Evolutionary conservation across 1,284 basidiomycete genomes (phyloP), one percentile per base, ranked within the genome.

Genomic region (Phlebopus sp.): DNA sequence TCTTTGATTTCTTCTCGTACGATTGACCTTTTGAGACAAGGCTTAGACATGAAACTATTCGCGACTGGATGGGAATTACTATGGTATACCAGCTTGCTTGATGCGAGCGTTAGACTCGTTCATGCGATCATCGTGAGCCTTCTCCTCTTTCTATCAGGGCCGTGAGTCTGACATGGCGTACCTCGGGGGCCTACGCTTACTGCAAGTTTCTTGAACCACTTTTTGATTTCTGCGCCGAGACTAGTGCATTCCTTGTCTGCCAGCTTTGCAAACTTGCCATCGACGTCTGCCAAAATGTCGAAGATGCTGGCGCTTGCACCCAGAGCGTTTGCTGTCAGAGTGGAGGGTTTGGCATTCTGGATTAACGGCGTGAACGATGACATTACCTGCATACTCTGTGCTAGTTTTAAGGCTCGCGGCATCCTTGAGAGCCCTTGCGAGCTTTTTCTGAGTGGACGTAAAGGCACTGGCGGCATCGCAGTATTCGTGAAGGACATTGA

Each of bases 141-240:
- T 84, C 68, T 90, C 87, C 58, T 86, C 87, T 73, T 87, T 90
- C 87, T 90, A 59, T 7, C 39, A 8, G 2, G 13, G 36, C 40
- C 23, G 15, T 46, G 11, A 55, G 51, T 43, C 7, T 15, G 31
- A 42, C 9, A 17, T 18, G n/a, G 9, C 27, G 53, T 18, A 30
- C 32, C 2, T 5, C 14, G n/a, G 21, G 21, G 42, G 15, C 44
- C n/a, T n/a, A 49, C 46, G 66, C 73, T 53, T 59, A 88, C 88
- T 44, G 81, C 76, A 40, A 90, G 74, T 64, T 82, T 88, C 77
- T 86, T 89, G 72, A 90, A 83, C 84, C 86, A 90, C 56, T 86
- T 90, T 72, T 82, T 84, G 35, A 90, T 79, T 53, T 90, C 87
- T 31, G 70, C 66, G 54, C 78, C 82, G 40, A 87, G 68, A 18